These are phyloP conservation scores for Colletotrichum sp. DNA, from an alignment of 2,329 filamentous ascomycete genomes.

Conservation along the genomic window DNA sequence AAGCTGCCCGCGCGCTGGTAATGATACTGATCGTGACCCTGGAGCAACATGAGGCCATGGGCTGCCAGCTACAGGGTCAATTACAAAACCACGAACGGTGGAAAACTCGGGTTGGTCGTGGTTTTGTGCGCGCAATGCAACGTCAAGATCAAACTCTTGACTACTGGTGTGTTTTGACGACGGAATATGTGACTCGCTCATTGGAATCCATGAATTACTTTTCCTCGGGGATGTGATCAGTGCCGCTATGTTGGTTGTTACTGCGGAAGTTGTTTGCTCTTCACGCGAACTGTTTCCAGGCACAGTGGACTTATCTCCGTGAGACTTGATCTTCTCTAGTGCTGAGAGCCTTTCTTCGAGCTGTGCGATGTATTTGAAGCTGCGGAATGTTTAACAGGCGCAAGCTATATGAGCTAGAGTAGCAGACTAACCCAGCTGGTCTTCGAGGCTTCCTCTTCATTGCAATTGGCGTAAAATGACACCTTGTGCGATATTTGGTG, in stretches of 20 bases:
- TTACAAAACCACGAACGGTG: background rate
- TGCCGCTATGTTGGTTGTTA: background rate
- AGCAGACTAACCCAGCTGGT: background rate
- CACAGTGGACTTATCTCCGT: background rate
- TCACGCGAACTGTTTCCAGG: background rate
- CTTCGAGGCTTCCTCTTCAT: background rate
- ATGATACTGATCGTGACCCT: background rate
- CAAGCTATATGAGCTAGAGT: background rate
- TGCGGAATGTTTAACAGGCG: background rate
- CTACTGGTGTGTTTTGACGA: background rate
- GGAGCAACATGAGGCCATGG: background rate
- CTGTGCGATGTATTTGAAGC: conserved; percentile 23
- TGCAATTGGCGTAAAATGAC: conserved; percentile 30
- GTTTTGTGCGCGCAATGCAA: background rate
- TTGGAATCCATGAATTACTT: background rate
- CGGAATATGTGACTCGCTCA: background rate
- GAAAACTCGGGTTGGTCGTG: background rate
- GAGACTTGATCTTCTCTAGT: conserved; percentile 10
- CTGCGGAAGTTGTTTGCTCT: background rate
- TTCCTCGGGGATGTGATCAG: background rate
- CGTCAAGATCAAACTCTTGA: background rate
- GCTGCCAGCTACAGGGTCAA: background rate
- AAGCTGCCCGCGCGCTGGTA: background rate
- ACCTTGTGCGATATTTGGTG: conserved; percentile 25
- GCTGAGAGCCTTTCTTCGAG: conserved; percentile 22